These are phyloP conservation scores for Russula sp. DNA, from an alignment of 768 basidiomycete species.

Conservation along the genomic window DNA sequence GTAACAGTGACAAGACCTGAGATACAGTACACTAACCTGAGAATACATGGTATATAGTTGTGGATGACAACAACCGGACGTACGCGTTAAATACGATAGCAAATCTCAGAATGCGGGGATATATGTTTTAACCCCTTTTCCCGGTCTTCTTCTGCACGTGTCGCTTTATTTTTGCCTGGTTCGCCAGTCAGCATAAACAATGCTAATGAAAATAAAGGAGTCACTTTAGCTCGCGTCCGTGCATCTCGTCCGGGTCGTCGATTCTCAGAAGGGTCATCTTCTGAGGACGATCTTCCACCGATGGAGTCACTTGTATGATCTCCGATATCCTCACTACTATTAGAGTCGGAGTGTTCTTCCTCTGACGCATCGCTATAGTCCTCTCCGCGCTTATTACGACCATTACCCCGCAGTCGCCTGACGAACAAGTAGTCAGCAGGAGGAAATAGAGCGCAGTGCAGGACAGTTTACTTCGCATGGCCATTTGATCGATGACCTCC, in stretches of 20 bases:
- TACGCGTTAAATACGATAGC: slow-evolving; percentile 9
- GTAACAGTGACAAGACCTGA: neutral
- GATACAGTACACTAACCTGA: slow-evolving; percentile 3
- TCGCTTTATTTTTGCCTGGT: slow-evolving; percentile 28
- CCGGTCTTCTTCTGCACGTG: slow-evolving; percentile 23
- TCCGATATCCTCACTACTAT: slow-evolving; percentile 20
- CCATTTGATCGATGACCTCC: slow-evolving; percentile 39
- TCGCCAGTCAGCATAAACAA: neutral
- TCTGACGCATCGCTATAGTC: slow-evolving; percentile 27
- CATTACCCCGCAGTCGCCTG: slow-evolving; percentile 24
- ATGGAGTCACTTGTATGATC: slow-evolving; percentile 4
- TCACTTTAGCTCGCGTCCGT: slow-evolving; percentile 31
- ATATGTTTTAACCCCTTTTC: slow-evolving; percentile 5
- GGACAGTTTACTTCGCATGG: slow-evolving; percentile 39
- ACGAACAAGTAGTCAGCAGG: slow-evolving; percentile 2
- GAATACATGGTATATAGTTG: neutral
- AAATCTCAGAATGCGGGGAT: neutral
- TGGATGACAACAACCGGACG: neutral
- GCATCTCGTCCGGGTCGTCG: slow-evolving; percentile 28
- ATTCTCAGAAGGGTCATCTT: slow-evolving; percentile 20
- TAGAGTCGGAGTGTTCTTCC: slow-evolving; percentile 20
- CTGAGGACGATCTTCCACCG: slow-evolving; percentile 18
- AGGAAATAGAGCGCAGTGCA: neutral
- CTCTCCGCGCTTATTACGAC: slow-evolving; percentile 25
- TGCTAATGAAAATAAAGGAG: neutral